Percentiles rank a stretch among this genome's conserved stretches.
These are phyloP conservation scores for Ambrosiella beaveri DNA, from an alignment of 2,329 filamentous ascomycete species.

Conservation along the genomic window DNA sequence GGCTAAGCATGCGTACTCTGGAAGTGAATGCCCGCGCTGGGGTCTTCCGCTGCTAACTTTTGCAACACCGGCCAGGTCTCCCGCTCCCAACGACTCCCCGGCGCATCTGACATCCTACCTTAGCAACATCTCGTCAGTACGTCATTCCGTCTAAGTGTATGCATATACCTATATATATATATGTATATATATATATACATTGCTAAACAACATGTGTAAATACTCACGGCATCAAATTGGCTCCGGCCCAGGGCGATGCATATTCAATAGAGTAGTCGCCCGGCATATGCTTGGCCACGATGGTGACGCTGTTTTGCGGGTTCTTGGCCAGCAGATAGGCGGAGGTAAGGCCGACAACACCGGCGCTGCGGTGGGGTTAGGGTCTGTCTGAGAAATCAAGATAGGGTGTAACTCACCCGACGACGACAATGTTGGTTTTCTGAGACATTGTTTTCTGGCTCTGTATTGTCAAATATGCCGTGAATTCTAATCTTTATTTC, in stretches of 20 bases:
- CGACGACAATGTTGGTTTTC: constrained; percentile 11
- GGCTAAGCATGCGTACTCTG: constrained; percentile 35
- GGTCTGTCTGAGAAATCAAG: background rate
- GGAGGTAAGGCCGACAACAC: constrained; percentile 34
- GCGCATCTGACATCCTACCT: constrained; percentile 26
- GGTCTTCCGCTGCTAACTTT: constrained; percentile 43
- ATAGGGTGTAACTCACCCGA: constrained; percentile 4
- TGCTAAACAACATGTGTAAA: too few relatives aligned
- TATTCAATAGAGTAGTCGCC: constrained; percentile 88
- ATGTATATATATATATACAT: background rate
- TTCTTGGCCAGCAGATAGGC: constrained; percentile 31
- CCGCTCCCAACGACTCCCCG: constrained; percentile 38
- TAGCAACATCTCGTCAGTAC: background rate
- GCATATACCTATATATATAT: too few relatives aligned
- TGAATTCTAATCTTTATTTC: too few relatives aligned
- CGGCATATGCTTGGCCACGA: constrained; percentile 78
- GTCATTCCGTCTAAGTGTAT: too few relatives aligned
- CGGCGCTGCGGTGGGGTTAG: constrained; percentile 21
- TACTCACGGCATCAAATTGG: constrained; percentile 57
- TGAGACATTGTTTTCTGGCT: constrained; percentile 2
- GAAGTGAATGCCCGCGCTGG: constrained; percentile 67
- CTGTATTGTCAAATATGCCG: too few relatives aligned
- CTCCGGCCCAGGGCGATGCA: constrained; percentile 75
- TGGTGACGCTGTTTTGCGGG: constrained; percentile 37
- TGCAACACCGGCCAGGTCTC: constrained; percentile 48